phyloP scores from a whole-genome alignment of 164 flowering plant species.

The Vitis riparia region DNA sequence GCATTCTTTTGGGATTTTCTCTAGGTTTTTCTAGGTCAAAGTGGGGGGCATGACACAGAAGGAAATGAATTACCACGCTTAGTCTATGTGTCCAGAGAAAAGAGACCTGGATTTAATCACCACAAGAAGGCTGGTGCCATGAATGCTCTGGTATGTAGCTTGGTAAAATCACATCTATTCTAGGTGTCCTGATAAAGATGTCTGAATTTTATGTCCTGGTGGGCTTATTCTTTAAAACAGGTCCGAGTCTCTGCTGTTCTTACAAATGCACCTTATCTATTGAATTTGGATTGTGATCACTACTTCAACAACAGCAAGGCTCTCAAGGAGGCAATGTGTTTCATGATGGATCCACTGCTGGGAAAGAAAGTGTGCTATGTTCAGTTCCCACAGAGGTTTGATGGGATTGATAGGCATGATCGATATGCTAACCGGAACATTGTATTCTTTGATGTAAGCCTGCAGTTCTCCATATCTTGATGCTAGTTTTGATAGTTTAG shows the following conservation, averaged over 20 bases:
- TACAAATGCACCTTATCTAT: constrained; percentile 60
- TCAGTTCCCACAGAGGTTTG: constrained; percentile 69
- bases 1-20: not conserved
- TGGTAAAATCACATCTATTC: not conserved
- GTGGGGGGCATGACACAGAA: constrained; percentile 61
- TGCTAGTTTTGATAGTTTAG: too few relatives aligned
- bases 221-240: constrained; percentile 25
- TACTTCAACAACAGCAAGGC: constrained; percentile 79
- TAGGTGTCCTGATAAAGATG: not conserved
- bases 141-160: constrained; percentile 62
- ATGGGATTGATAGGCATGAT: constrained; percentile 61
- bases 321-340: constrained; percentile 69
- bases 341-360: constrained; percentile 67
- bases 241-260: constrained; percentile 73
- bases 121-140: constrained; percentile 87
- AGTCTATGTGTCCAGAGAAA: constrained; percentile 71
- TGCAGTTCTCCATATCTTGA: too few relatives aligned
- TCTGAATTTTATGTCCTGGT: not conserved
- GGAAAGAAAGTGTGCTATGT: constrained; percentile 71
- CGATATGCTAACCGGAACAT: constrained; percentile 64
- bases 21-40: constrained; percentile 69
- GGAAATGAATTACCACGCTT: constrained; percentile 72
- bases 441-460: constrained; percentile 69
- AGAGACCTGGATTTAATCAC: constrained; percentile 72
- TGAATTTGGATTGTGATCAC: constrained; percentile 81